Evolutionary conservation across 2,329 filamentous ascomycete species (phyloP).

Genomic region (Neofusicoccum sp.): DNA sequence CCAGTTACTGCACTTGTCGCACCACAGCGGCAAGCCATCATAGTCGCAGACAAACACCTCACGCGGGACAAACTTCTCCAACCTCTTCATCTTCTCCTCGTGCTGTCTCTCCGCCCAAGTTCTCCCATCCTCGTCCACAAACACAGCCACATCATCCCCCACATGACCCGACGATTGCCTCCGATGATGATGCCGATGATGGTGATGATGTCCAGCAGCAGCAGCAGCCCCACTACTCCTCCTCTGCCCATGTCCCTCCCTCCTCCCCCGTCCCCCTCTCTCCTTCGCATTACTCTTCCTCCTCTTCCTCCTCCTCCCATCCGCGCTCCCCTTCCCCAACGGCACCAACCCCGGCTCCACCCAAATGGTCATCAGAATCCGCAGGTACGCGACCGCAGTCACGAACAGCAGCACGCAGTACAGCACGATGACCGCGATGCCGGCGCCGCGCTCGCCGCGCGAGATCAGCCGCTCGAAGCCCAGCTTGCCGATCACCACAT

Average conservation of each 20-base stretch:
- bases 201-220: conserved; percentile 23
- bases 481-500: conserved; percentile 59
- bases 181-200: too few relatives aligned
- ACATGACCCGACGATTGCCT: conserved; percentile 20
- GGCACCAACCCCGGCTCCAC: conserved; percentile 73
- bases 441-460: conserved; percentile 52
- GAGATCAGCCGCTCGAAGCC: conserved; percentile 35
- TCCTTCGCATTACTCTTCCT: not conserved
- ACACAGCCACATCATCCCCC: conserved; percentile 8
- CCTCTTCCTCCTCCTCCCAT: not conserved
- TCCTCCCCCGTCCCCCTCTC: conserved; percentile 11
- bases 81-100: conserved; percentile 1
- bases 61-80: conserved; percentile 66
- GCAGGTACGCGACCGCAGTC: conserved; percentile 66
- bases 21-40: conserved; percentile 85
- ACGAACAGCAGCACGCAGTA: conserved; percentile 71
- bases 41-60: conserved; percentile 80
- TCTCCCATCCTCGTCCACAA: conserved; percentile 8
- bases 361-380: conserved; percentile 66
- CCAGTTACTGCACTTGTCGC: conserved; percentile 77
- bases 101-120: conserved; percentile 8
- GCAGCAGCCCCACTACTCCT: conserved; percentile 22
- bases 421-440: conserved; percentile 67
- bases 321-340: conserved; percentile 18
- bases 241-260: conserved; percentile 21